Base-by-base conservation (phyloP, 257 asterid species). In the Nyctanthes arbortristis region DNA sequence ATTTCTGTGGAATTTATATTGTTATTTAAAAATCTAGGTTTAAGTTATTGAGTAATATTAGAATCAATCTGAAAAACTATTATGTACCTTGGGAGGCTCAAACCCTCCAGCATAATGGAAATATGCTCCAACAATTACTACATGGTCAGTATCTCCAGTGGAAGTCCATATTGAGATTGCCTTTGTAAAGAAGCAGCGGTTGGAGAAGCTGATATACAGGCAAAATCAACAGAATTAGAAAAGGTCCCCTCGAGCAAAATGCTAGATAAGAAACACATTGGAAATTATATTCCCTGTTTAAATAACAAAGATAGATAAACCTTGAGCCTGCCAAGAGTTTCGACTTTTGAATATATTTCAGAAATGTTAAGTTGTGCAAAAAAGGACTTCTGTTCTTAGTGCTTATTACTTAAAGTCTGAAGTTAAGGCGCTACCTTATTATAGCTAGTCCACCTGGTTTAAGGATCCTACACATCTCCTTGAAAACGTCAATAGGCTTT, bases 111-210 rank as follows among this genome's bases (percentile, higher is more conserved):
- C 97, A 71, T 91, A 94, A 75, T 94, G 99, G 76, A 94, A 94
- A 78, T 91, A 94, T 27, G 97, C 81, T 73, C 97, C 97, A 6
- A 94, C 97, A 57, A 94, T 91, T 86, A 88, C 73, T 36, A 83
- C 93, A 68, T 94, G 99, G 66, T 94, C 99, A 22, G 93, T 74
- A 80, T 89, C 97, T 69, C 97, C 97, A 5, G 99, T 91, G 40
- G 97, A 89, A 68, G 99, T 91, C 97, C 97, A 91, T 70, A 91
- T 88, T 30, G 96, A 94, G 77, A 91, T 86, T 52, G 97, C 97
- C 87, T 94, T 94, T 14, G 97, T 94, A 77, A 79, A 94, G 85
- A 94, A 94, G 88, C 99, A 94, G 49, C 97, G 97, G 61, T 94
- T 94, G 18, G 97, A 94, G 82, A 94, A 89, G 85, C 98, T 93